Evolutionary conservation across 2,329 filamentous ascomycete genomes (phyloP).

Genomic region (Trichophyton mentagrophytes): DNA sequence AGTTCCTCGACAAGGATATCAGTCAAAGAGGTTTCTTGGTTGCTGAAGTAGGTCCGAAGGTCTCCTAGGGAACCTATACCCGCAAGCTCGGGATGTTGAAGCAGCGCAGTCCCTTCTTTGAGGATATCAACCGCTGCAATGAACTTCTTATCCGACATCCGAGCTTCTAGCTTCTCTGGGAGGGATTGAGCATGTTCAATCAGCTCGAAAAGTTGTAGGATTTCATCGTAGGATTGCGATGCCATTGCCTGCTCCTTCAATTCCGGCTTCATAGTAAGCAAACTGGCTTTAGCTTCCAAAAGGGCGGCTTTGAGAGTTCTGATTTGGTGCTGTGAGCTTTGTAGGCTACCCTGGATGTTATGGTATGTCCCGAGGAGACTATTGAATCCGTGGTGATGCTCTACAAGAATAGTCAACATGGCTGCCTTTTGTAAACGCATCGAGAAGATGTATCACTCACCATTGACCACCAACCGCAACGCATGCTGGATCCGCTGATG

Average conservation of each 20-base stretch:
- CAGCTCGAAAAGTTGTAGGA: slow-evolving; percentile 69
- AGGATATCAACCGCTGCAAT: slow-evolving; percentile 83
- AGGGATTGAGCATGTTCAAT: slow-evolving; percentile 80
- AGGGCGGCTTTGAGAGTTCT: slow-evolving; percentile 73
- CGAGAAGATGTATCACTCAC: slow-evolving; percentile 21
- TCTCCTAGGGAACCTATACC: slow-evolving; percentile 81
- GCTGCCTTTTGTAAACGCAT: not conserved
- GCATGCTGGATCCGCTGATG: slow-evolving; percentile 84
- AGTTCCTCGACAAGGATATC: slow-evolving; percentile 96
- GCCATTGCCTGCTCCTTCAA: slow-evolving; percentile 77
- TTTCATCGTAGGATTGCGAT: slow-evolving; percentile 80
- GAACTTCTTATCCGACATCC: slow-evolving; percentile 93
- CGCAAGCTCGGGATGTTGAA: slow-evolving; percentile 79
- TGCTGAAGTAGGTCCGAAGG: slow-evolving; percentile 73
- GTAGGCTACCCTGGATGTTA: slow-evolving; percentile 91
- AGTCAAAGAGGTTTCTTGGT: slow-evolving; percentile 82
- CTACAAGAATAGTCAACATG: slow-evolving; percentile 27
- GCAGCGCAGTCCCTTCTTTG: slow-evolving; percentile 69
- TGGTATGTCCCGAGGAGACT: slow-evolving; percentile 98
- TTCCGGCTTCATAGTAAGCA: slow-evolving; percentile 78
- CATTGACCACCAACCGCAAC: slow-evolving; percentile 84
- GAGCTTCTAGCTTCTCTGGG: slow-evolving; percentile 82
- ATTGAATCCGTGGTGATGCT: slow-evolving; percentile 98
- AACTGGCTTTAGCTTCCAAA: slow-evolving; percentile 61
- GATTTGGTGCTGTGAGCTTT: slow-evolving; percentile 74